Evolutionary conservation across 805 yeast genomes (phyloP), one percentile per base, ranked within the genome.

Genomic region (Torulaspora indica): DNA sequence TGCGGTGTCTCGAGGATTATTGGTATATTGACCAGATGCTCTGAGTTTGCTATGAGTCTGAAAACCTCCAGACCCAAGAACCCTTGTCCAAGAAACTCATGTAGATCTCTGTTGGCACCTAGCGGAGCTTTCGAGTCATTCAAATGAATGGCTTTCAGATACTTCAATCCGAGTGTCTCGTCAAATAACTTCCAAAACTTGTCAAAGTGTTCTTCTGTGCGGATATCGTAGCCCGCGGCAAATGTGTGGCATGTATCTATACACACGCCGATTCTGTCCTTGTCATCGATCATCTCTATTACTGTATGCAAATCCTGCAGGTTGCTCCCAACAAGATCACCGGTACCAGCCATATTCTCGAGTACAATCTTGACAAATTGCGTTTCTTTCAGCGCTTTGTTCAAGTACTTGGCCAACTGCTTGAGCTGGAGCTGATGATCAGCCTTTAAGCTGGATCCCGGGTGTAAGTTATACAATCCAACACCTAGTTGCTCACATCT

Each of bases 331-430:
- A 93, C 83, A 48, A 91, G 74, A 49, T 85, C 83, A 2, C 96
- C 96, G 55, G 88, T 95, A 8, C 98, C 98, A 1, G 98, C 96
- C 98, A 93, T 93, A 60, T 91, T 93, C 59, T 93, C 98, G 47
- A 93, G 73, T 9, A 93, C 95, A 35, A 93, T 81, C 57, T 83
- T 90, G 25, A 93, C 98, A 59, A 79, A 82, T 5, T 68, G 56
- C 0, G 98, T 93, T 45, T 78, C 79, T 20, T 66, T 65, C 38
- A 85, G 82, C 4, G 95, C 97, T 37, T 68, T 73, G 63, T 93
- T 91, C 51, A 93, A 81, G 53, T 84, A 83, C 18, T 72, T 71
- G 0, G 98, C 98, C 51, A 93, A 69, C 46, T 80, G 77, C 41
- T 66, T 67, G 30, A 90, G 66, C 1, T 95, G 88, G 14, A 70